A percentile compares a stretch with the other conserved stretches of the same genome.
Conservation (phyloP, 208 protist species). For the Dictyostelium gargantuum region DNA sequence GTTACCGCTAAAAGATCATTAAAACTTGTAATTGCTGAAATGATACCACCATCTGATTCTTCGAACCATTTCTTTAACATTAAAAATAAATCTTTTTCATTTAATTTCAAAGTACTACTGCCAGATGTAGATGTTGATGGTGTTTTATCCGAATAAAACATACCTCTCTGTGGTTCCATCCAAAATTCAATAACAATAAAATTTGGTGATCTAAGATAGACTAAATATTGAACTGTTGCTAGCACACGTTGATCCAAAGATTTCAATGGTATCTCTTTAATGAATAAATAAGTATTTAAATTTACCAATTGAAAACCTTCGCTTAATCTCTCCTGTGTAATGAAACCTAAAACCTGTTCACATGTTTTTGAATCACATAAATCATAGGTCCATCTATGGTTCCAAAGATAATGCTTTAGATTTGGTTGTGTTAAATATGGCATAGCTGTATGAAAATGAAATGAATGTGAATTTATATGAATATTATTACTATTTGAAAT, state of each 20-base stretch:
- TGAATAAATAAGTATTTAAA: conserved; percentile 46
- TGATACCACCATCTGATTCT: conserved; percentile 18
- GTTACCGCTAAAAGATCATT: conserved; percentile 28
- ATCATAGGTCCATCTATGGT: conserved; percentile 47
- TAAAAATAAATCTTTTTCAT: conserved; percentile 10
- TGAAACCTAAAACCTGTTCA: conserved; percentile 18
- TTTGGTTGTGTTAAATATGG: neutral
- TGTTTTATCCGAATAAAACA: neutral
- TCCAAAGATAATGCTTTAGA: conserved; percentile 27
- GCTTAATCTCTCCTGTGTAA: conserved; percentile 38
- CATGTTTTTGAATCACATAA: conserved; percentile 23
- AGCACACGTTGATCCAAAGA: neutral
- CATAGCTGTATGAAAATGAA: conserved; percentile 12
- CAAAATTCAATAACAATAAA: conserved; percentile 55
- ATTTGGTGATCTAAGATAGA: conserved; percentile 26
- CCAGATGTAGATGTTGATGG: neutral
- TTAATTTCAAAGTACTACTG: neutral
- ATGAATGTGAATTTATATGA: conserved; percentile 18
- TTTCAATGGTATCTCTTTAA: conserved; percentile 26
- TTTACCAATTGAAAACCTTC: conserved; percentile 35
- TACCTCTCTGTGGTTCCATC: conserved; percentile 58
- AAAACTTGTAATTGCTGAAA: conserved; percentile 1
- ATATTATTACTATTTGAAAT: conserved; percentile 22
- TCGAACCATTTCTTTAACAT: conserved; percentile 32
- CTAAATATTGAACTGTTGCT: conserved; percentile 6